Conservation (phyloP, 305 asterid genomes). For the Fraxinus sp. region DNA sequence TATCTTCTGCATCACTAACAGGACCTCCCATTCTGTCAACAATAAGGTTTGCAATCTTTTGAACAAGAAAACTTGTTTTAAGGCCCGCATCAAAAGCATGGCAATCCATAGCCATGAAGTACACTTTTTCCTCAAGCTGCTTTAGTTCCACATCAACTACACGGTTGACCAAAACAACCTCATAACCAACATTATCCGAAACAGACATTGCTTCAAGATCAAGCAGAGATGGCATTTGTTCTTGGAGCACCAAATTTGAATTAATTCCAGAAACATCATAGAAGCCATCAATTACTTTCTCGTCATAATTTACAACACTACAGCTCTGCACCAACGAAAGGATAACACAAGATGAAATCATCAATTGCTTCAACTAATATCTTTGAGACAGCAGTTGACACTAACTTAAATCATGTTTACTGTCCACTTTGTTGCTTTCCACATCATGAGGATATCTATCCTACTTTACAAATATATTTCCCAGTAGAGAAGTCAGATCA, state of each 20-base stretch:
- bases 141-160: slow-evolving; percentile 61
- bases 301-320: slow-evolving; percentile 78
- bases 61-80: slow-evolving; percentile 57
- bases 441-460: not conserved
- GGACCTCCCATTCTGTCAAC: slow-evolving; percentile 91
- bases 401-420: not conserved
- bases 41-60: slow-evolving; percentile 73
- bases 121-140: slow-evolving; percentile 79
- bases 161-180: slow-evolving; percentile 80
- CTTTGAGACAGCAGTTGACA: not conserved
- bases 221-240: slow-evolving; percentile 68
- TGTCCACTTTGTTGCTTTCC: not conserved
- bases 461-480: not conserved
- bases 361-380: slow-evolving; percentile 11
- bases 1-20: slow-evolving; percentile 80
- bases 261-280: slow-evolving; percentile 80
- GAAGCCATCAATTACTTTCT: slow-evolving; percentile 87
- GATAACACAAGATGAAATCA: slow-evolving; percentile 6
- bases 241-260: slow-evolving; percentile 53
- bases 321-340: slow-evolving; percentile 68
- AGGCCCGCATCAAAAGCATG: slow-evolving; percentile 48
- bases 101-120: slow-evolving; percentile 53
- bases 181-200: slow-evolving; percentile 58
- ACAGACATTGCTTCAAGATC: slow-evolving; percentile 70
- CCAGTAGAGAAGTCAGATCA: not conserved